phyloP scores from a whole-genome alignment of 352 stramenopile species.

The Globisporangium recalcitrans region DNA sequence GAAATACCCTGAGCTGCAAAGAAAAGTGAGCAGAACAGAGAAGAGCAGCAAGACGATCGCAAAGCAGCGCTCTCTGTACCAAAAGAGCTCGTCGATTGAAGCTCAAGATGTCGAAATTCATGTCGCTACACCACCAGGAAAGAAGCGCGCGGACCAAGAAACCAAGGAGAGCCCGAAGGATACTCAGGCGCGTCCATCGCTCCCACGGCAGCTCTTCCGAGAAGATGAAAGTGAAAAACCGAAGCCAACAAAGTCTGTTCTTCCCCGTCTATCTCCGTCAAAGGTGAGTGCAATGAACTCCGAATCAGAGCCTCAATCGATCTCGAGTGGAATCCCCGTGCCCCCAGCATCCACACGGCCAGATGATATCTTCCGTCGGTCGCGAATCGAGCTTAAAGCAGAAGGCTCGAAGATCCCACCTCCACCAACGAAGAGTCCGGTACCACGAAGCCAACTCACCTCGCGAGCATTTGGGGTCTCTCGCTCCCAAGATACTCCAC shows the following conservation, averaged over 20 bases:
- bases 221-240: background rate
- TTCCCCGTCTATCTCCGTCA: background rate
- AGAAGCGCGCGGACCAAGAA: conserved; percentile 10
- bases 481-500: conserved; percentile 14
- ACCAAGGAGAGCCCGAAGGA: background rate
- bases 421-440: conserved; percentile 6
- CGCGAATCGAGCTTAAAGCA: conserved; percentile 9
- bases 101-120: conserved; percentile 32
- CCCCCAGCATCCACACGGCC: conserved; percentile 9
- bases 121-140: conserved; percentile 20
- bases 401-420: conserved; percentile 19
- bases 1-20: conserved; percentile 32
- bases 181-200: background rate
- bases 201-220: conserved; percentile 14
- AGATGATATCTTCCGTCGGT: conserved; percentile 16
- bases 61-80: conserved; percentile 20
- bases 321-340: conserved; percentile 5
- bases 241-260: background rate
- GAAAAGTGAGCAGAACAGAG: background rate
- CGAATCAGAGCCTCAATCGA: background rate
- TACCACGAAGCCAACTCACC: background rate
- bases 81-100: conserved; percentile 21
- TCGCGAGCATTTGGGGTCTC: conserved; percentile 1
- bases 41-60: conserved; percentile 11
- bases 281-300: background rate